Base-by-base conservation (phyloP, 805 yeast genomes). In the Priceomyces castillae region DNA sequence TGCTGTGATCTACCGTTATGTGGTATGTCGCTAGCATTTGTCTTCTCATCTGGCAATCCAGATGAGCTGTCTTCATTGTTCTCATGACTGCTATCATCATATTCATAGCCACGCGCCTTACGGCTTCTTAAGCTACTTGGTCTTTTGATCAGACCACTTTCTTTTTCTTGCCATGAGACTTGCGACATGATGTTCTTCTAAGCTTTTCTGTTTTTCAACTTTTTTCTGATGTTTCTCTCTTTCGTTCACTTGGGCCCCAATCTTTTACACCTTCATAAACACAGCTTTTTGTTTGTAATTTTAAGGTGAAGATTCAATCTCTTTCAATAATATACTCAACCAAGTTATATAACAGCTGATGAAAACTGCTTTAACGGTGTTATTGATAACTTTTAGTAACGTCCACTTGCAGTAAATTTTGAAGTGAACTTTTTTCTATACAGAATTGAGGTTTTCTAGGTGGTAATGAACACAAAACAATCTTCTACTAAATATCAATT, bases 131-230 rank as follows among this genome's bases (percentile, higher is more conserved):
- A 25, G 18, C 31, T 26, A 12, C 18, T 11, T 10, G 30, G 31
- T 37, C 19, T 37, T n/a, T 37, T 37, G n/a, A 15, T 7, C 11
- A n/a, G 14, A 25, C 19, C 19, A 9, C 15, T 12, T 37, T 37
- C 40, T 15, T 26, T 37, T 25, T 37, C 40, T n/a, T 37, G 40
- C 30, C 30, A 37, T 26, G 40, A 37, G 18, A 37, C 31, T 26
- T 37, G 40, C 22, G 40, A 37, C 40, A 37, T 37, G 12, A 14
- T 37, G 19, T n/a, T 26, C 15, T 17, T 20, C 12, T 12, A 17
- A 23, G 18, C 20, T 11, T 3, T 14, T 37, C 15, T 6, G 15
- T n/a, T 28, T 28, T n/a, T n/a, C n/a, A n/a, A n/a, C 15, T 11
- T n/a, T n/a, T 28, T 28, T 28, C 7, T 9, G 31, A n/a, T 28